phyloP scores from a whole-genome alignment of 257 asterid species.

The Paraleonurus japonicus region DNA sequence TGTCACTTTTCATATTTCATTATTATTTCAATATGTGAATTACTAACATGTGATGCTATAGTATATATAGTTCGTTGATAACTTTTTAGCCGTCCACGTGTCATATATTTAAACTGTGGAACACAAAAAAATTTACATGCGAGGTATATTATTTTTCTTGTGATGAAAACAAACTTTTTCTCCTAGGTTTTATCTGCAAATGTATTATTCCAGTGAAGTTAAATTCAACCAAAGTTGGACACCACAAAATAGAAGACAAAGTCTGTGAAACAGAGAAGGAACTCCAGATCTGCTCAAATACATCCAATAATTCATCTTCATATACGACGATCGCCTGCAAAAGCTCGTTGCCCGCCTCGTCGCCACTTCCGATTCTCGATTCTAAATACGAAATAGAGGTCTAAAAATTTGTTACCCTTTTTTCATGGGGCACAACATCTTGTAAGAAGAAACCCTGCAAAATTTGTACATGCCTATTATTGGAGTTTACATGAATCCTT shows the following conservation, averaged over 20 bases:
- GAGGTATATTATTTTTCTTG: too few species aligned
- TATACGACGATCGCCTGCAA: constrained; percentile 16
- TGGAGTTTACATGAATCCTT: background rate
- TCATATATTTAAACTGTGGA: too few species aligned
- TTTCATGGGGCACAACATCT: constrained; percentile 15
- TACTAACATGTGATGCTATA: too few species aligned
- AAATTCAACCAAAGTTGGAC: constrained; percentile 54
- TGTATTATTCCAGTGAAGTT: constrained; percentile 70
- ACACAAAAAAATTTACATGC: too few species aligned
- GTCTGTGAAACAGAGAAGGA: constrained; percentile 49
- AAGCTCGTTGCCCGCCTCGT: constrained; percentile 33
- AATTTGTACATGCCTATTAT: constrained; percentile 14
- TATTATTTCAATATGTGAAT: background rate
- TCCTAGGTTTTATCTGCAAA: constrained; percentile 60
- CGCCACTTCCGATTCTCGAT: constrained; percentile 35
- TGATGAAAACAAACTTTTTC: background rate
- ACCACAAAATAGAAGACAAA: constrained; percentile 50
- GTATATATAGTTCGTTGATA: too few species aligned
- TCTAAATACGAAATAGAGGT: constrained; percentile 28
- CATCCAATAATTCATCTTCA: constrained; percentile 32
- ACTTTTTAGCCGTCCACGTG: too few species aligned
- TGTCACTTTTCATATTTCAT: background rate
- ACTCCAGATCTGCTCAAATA: constrained; percentile 45
- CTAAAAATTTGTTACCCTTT: background rate
- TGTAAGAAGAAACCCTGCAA: constrained; percentile 15